Evolutionary conservation across 202 grass and related monocot genomes (phyloP), one percentile per base, ranked within the genome.

Genomic region (Panicum virgatum): DNA sequence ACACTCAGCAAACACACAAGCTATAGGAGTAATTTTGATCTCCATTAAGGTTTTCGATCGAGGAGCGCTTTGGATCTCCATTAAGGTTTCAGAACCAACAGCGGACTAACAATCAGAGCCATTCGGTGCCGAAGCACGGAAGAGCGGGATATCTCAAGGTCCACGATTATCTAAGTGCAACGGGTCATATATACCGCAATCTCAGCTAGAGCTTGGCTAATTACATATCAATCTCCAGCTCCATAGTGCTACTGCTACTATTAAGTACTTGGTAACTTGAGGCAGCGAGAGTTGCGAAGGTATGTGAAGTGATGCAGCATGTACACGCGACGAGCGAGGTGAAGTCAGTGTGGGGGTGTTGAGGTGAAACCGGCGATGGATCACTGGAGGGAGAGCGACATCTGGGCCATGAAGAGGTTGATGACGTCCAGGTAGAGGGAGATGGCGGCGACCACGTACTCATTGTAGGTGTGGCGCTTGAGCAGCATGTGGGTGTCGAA

Each of bases 361-460:
- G 48, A 6, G 32, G 15, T 16, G 50, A 3, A 64, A 12, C 47
- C 11, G 0, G 9, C 19, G 13, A 19, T 30, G 3, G 7, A 37
- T 80, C 84, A 90, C 29, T 53, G 19, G 30, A 20, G 0, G 25
- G 73, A 42, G 53, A 91, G 15, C 5, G 84, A 46, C 44, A 92
- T 63, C 73, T 71, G 84, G 57, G 84, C 84, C 76, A 89, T 77
- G 86, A 94, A 92, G 76, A 94, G 86, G 73, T 92, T 94, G 44
- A 92, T 89, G 47, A 89, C 84, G 51, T 94, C 89, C 68, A 94
- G 46, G 83, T 94, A 94, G 36, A 94, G 75, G 32, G 86, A 82
- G 32, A 94, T 89, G 54, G 89, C 89, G 9, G 89, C 92, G 3
- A 69, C 0, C 13, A 94, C 47, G 27, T 89, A 94, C 42, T 91